Conservation (phyloP, 305 asterid species). For the Euphrasia arctica region DNA sequence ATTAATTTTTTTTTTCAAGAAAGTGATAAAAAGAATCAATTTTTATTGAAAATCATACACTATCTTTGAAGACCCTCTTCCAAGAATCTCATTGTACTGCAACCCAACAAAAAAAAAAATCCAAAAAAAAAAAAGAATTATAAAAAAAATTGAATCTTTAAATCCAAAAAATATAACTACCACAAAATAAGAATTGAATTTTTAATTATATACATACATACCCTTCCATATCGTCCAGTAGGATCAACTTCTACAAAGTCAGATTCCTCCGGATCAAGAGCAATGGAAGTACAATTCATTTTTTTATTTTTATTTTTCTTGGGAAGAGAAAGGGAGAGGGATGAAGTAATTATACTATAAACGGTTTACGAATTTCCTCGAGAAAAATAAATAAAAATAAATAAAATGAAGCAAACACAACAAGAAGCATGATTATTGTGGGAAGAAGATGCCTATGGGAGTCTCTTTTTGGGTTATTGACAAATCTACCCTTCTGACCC, state of each 20-base stretch:
- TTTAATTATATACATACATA: constrained; percentile 20
- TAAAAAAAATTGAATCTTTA: constrained; percentile 7
- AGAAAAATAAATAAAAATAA: constrained; percentile 1
- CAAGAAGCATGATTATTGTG: constrained; percentile 24
- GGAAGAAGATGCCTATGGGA: constrained; percentile 44
- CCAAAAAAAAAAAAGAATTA: not conserved
- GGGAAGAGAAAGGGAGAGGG: not conserved
- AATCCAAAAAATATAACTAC: not conserved
- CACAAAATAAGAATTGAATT: not conserved
- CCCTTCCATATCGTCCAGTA: constrained; percentile 96
- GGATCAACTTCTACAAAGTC: constrained; percentile 96
- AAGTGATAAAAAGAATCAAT: not conserved
- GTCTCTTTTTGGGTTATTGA: constrained; percentile 31
- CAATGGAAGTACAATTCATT: constrained; percentile 54
- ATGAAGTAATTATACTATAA: constrained; percentile 8
- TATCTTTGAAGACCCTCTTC: constrained; percentile 91
- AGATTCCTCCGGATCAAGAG: constrained; percentile 59
- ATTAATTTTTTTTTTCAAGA: too few species aligned
- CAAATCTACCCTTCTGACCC: constrained; percentile 31
- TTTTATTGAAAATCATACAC: constrained; percentile 52
- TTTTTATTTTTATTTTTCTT: constrained; percentile 19
- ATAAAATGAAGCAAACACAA: constrained; percentile 2
- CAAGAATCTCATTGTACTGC: constrained; percentile 94
- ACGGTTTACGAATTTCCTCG: constrained; percentile 8
- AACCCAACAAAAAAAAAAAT: constrained; percentile 20